Evolutionary conservation across 441 rosid species (phyloP).

Genomic region (Cnidoscolus chayamansa): DNA sequence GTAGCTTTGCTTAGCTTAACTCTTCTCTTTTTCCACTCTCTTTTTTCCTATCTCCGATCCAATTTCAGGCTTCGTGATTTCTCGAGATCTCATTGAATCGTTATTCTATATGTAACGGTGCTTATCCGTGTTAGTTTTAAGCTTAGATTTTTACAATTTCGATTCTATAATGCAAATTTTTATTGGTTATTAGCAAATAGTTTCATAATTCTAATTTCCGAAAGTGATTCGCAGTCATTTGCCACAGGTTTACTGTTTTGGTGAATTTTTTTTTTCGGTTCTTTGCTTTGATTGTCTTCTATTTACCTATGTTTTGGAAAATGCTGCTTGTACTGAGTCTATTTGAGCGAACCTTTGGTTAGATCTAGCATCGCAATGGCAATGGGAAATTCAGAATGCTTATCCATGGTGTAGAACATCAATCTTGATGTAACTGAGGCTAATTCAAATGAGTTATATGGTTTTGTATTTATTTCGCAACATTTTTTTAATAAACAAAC

Average conservation of each 20-base stretch:
- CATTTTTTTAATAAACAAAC: background rate
- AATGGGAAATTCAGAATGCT: conserved; percentile 3
- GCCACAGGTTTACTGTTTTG: background rate
- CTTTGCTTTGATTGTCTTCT: conserved; percentile 3
- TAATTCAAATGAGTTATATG: background rate
- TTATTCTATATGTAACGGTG: background rate
- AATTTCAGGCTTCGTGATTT: conserved; percentile 11
- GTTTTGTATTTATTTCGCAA: background rate
- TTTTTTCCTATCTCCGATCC: conserved; percentile 29
- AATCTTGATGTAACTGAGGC: background rate
- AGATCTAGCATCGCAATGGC: conserved; percentile 30
- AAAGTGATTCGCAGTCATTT: background rate
- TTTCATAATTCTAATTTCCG: background rate
- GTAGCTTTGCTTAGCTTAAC: conserved; percentile 27
- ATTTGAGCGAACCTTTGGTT: conserved; percentile 14
- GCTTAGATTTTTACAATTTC: conserved; percentile 7
- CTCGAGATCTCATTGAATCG: conserved; percentile 17
- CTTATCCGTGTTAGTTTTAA: background rate
- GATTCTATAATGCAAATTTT: background rate
- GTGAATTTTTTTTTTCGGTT: background rate
- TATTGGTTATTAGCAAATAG: background rate
- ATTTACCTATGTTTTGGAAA: conserved; percentile 6
- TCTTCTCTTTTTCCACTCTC: conserved; percentile 3
- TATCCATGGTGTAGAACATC: conserved; percentile 12
- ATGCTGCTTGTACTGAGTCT: background rate